Evolutionary conservation across 208 protist species (phyloP).

Genomic region (Trypanosoma avium): DNA sequence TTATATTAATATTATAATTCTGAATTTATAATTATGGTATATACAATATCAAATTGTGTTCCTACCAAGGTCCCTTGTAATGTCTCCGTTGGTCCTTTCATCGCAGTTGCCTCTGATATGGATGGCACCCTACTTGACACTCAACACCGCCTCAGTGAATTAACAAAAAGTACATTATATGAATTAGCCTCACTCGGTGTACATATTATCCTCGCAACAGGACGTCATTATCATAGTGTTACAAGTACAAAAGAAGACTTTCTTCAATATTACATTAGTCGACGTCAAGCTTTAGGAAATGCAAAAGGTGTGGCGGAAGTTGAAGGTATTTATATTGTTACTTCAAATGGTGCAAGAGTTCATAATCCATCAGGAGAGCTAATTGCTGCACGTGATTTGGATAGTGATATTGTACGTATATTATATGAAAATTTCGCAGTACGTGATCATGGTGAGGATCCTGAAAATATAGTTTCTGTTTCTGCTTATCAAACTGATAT

Average conservation of each 20-base stretch:
- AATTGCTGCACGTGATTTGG: too few species aligned
- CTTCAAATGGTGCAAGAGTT: constrained; percentile 66
- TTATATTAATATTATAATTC: too few species aligned
- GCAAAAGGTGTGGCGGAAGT: too few species aligned
- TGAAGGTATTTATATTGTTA: constrained; percentile 68
- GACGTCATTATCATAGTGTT: constrained; percentile 64
- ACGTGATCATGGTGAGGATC: constrained; percentile 10
- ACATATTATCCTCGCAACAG: constrained; percentile 81
- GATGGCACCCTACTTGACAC: constrained; percentile 55
- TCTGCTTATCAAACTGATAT: constrained; percentile 8
- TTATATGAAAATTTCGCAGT: constrained; percentile 43
- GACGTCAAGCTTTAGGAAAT: too few species aligned
- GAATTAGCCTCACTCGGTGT: constrained; percentile 58
- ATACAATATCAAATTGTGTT: too few species aligned
- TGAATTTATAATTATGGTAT: too few species aligned
- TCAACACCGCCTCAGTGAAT: constrained; percentile 26
- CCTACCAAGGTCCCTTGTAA: too few species aligned
- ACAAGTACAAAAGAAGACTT: constrained; percentile 34
- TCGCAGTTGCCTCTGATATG: constrained; percentile 39
- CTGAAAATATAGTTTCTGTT: neutral
- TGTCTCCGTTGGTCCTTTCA: too few species aligned
- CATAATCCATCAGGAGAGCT: constrained; percentile 61
- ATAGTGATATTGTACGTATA: constrained; percentile 39
- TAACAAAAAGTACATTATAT: constrained; percentile 40
- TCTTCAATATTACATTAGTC: constrained; percentile 7